A percentile compares a stretch with the other conserved stretches of the same genome.
Evolutionary conservation across 2,329 filamentous ascomycete species (phyloP).

Genomic region (Phoma sp.): DNA sequence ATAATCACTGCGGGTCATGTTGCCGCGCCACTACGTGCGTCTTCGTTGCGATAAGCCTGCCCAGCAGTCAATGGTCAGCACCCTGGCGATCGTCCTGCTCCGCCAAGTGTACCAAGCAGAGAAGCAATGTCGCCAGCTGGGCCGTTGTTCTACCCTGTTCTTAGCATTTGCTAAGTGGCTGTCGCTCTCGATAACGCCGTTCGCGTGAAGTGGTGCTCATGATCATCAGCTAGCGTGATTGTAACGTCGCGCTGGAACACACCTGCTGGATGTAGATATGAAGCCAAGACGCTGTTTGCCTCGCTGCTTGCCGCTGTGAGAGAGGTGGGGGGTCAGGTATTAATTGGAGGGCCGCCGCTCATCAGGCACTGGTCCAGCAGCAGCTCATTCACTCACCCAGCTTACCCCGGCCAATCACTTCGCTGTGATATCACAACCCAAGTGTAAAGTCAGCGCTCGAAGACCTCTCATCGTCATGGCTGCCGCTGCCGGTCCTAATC

Average conservation of each 20-base stretch:
- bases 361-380: constrained; percentile 15
- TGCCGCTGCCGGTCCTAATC: constrained; percentile 39
- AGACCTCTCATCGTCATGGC: constrained; percentile 34
- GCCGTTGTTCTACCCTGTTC: constrained; percentile 22
- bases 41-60: constrained; percentile 17
- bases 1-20: neutral
- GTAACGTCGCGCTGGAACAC: constrained; percentile 31
- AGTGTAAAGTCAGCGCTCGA: constrained; percentile 19
- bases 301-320: constrained; percentile 18
- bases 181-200: constrained; percentile 28
- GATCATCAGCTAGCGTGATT: constrained; percentile 30
- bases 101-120: constrained; percentile 41
- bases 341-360: constrained; percentile 21
- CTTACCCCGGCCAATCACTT: constrained; percentile 18
- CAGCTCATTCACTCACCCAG: constrained; percentile 19
- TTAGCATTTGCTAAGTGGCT: constrained; percentile 31
- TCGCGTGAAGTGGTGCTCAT: constrained; percentile 16
- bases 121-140: constrained; percentile 35
- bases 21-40: constrained; percentile 12
- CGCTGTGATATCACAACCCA: constrained; percentile 5
- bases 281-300: constrained; percentile 26
- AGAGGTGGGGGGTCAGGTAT: constrained; percentile 18
- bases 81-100: constrained; percentile 22
- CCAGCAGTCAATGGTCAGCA: constrained; percentile 17
- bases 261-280: constrained; percentile 40